A percentile compares a stretch with the other conserved stretches of the same genome.
phyloP scores from a whole-genome alignment of 2,329 filamentous ascomycete species.

The Tricladium varicosporioides region DNA sequence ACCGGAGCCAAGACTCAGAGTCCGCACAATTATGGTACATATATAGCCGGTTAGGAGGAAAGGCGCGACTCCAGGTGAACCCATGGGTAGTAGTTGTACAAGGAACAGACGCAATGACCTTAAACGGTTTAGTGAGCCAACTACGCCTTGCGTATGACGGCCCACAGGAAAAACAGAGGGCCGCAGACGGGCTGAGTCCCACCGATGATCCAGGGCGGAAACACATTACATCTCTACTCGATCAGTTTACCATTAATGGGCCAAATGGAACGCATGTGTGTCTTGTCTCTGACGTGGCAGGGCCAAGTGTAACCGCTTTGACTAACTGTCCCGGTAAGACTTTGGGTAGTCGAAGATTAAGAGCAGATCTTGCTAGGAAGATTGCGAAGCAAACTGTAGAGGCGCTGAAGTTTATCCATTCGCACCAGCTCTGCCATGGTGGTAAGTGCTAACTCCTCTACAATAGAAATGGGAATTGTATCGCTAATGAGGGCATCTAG shows the following conservation, averaged over 20 bases:
- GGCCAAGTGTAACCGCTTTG: constrained; percentile 23
- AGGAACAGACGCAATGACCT: too few species aligned
- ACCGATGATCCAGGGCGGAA: constrained; percentile 11
- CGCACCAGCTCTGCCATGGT: constrained; percentile 18
- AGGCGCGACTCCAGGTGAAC: too few species aligned
- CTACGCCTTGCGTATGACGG: too few species aligned
- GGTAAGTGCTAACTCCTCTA: constrained; percentile 11
- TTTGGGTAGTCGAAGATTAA: constrained; percentile 19
- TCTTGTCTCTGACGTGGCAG: constrained; percentile 33
- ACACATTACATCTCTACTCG: constrained; percentile 20
- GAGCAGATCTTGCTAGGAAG: constrained; percentile 16
- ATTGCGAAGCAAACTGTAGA: constrained; percentile 18
- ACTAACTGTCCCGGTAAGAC: constrained; percentile 20
- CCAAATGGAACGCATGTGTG: constrained; percentile 46
- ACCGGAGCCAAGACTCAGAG: too few species aligned
- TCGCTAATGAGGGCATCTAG: constrained; percentile 1
- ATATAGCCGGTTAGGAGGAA: too few species aligned
- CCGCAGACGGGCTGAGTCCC: neutral
- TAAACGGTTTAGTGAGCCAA: too few species aligned
- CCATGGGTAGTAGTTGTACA: too few species aligned
- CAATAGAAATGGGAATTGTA: constrained; percentile 7
- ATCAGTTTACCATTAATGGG: constrained; percentile 32
- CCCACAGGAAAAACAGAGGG: too few species aligned
- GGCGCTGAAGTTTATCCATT: constrained; percentile 21
- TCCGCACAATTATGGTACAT: too few species aligned